phyloP scores from a whole-genome alignment of 2,329 filamentous ascomycete genomes.

The Aspergillus bombycis region DNA sequence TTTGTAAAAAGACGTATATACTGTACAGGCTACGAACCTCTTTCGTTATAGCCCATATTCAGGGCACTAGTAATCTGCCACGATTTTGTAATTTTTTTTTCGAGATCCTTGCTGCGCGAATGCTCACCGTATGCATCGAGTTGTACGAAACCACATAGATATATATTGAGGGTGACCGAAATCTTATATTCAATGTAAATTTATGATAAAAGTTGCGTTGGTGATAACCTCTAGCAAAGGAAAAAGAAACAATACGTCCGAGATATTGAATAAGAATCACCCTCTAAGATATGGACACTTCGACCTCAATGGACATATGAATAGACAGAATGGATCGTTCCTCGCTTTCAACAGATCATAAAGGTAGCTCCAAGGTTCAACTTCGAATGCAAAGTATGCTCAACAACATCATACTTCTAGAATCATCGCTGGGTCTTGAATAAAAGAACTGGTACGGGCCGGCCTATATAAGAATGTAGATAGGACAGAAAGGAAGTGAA shows the following conservation, averaged over 20 bases:
- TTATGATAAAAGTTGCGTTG: neutral
- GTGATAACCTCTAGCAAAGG: neutral
- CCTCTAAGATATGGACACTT: neutral
- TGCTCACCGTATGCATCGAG: neutral
- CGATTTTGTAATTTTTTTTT: neutral
- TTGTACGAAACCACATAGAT: neutral
- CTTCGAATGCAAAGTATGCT: constrained; percentile 1
- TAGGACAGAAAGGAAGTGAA: constrained; percentile 8
- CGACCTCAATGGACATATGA: neutral
- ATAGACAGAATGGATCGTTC: neutral
- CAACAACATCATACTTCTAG: neutral
- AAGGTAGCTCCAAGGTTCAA: constrained; percentile 1
- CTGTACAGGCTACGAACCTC: neutral
- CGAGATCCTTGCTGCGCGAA: neutral
- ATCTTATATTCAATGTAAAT: neutral
- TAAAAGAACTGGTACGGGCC: constrained; percentile 8
- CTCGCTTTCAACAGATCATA: neutral
- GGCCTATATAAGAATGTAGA: constrained; percentile 17
- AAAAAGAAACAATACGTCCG: neutral
- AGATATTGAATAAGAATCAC: neutral
- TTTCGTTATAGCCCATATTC: neutral
- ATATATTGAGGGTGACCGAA: neutral
- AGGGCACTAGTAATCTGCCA: neutral
- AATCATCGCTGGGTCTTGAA: neutral
- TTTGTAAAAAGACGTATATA: neutral